phyloP scores from a whole-genome alignment of 2,329 filamentous ascomycete genomes.

The Aspergillus ibericus region DNA sequence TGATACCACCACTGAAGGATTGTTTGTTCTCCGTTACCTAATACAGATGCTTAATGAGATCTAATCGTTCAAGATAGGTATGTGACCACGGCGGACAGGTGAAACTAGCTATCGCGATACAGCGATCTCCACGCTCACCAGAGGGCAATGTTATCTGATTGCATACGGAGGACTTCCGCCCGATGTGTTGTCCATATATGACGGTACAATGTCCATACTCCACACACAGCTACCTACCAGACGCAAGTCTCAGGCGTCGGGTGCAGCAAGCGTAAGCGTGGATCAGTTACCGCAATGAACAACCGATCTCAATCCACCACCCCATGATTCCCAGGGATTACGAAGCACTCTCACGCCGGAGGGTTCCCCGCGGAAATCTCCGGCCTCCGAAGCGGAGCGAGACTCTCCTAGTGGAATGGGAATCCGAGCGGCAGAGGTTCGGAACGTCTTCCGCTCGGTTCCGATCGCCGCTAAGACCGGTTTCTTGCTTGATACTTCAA shows the following conservation, averaged over 20 bases:
- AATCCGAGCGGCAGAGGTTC: not conserved
- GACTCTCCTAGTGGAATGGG: not conserved
- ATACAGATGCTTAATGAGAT: not conserved
- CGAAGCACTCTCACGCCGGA: not conserved
- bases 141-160: too few relatives aligned
- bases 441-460: constrained; percentile 2
- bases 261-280: too few relatives aligned
- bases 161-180: too few relatives aligned
- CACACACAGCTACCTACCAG: too few relatives aligned
- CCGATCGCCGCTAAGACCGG: not conserved
- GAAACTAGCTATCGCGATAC: not conserved
- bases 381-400: constrained; percentile 7
- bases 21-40: not conserved
- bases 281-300: too few relatives aligned
- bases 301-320: not conserved
- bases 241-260: too few relatives aligned
- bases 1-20: not conserved
- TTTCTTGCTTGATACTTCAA: not conserved
- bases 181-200: too few relatives aligned
- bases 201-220: too few relatives aligned
- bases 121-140: too few relatives aligned
- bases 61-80: not conserved
- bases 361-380: constrained; percentile 8
- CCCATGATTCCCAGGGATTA: not conserved
- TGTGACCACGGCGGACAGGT: not conserved